Evolutionary conservation across 1,139 yeast genomes (phyloP), one percentile per base, ranked within the genome.

Genomic region (Komagataea norvegica): DNA sequence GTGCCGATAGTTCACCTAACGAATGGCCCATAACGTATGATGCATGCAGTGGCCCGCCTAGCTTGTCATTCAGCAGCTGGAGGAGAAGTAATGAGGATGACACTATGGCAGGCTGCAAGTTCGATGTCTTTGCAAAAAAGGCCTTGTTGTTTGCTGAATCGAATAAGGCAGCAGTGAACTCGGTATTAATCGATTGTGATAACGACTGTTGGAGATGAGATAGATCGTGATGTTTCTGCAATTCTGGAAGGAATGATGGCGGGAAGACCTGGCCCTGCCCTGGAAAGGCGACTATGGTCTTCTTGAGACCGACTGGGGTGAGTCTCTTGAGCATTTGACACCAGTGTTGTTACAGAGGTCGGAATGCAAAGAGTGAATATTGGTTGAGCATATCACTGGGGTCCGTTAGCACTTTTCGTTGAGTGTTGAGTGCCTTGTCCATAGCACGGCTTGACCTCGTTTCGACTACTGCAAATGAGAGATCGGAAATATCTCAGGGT

Each of bases 1-100:
- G 57, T 0, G 75, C 69, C 2, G 77, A 62, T 45, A 74, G 63
- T 53, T 77, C 83, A 5, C 83, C 84, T 25, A 77, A 54, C 1
- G 83, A 76, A 49, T 77, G 83, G 13, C 84, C 83, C 50, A 76
- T 45, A 5, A 66, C 31, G 40, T 47, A 65, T 3, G 48, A 42
- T 2, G 48, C 42, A 8, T 56, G 51, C 21, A 67, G 38, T 34
- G 54, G 52, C n/a, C 58, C 29, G 6, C 55, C 61, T 1, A 51
- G 43, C 7, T 42, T 36, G 17, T 53, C 48, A 9, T 23, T 29
- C 24, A 65, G 19, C 8, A 63, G 40, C 18, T 62, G 54, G 30
- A 56, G 42, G 8, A 64, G 52, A 6, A 65, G 52, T 40, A 57
- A 58, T 1, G 74, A 63, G 3, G 69, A 53, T 7, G 67, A 55